phyloP scores from a whole-genome alignment of 768 basidiomycete genomes.

The Lentinula raphanica region DNA sequence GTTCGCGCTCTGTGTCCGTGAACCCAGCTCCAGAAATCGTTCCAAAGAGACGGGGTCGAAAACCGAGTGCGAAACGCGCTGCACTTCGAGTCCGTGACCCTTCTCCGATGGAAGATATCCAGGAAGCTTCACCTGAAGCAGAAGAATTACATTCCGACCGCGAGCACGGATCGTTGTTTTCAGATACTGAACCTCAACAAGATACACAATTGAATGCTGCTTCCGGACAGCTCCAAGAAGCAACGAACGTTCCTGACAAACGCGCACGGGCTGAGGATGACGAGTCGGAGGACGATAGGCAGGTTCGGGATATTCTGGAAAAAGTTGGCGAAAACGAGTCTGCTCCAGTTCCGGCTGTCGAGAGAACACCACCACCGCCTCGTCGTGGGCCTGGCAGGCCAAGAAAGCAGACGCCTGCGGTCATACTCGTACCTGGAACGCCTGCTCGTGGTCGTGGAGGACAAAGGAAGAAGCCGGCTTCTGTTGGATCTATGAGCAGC shows the following conservation, averaged over 20 bases:
- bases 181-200: neutral
- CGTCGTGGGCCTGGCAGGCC: slow-evolving; percentile 7
- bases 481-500: slow-evolving; percentile 17
- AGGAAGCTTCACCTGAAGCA: neutral
- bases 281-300: neutral
- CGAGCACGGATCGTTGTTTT: neutral
- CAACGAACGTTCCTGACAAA: neutral
- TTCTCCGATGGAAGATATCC: too few relatives aligned
- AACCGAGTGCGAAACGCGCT: neutral
- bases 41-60: neutral
- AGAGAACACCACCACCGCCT: slow-evolving; percentile 14
- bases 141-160: neutral
- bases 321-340: neutral
- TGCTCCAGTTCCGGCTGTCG: neutral
- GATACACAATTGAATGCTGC: neutral
- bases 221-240: neutral
- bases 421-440: slow-evolving; percentile 9
- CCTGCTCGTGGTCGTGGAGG: slow-evolving; percentile 4
- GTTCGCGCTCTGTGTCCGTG: slow-evolving; percentile 27
- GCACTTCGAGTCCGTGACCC: neutral
- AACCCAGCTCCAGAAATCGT: slow-evolving; percentile 17
- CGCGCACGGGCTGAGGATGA: neutral
- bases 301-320: neutral
- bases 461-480: neutral
- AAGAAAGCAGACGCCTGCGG: neutral